These are phyloP conservation scores for Colletotrichum eremochloae DNA, from an alignment of 2,329 filamentous ascomycete genomes.

Conservation along the genomic window DNA sequence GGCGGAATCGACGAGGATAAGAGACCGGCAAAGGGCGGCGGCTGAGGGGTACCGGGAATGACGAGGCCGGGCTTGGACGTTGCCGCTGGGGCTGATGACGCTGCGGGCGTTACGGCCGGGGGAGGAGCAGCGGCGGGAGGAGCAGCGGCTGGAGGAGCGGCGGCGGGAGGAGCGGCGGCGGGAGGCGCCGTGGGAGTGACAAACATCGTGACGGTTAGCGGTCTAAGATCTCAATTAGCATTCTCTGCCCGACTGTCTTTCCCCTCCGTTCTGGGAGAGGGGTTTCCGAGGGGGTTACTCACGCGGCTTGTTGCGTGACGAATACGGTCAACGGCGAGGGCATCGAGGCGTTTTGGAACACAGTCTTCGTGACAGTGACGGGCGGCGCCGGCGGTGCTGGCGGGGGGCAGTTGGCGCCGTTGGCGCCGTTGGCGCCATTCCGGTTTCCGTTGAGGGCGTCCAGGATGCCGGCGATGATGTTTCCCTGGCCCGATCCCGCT, in stretches of 20 bases:
- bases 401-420: neutral
- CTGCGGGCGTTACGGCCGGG: slow-evolving; percentile 6
- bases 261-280: neutral
- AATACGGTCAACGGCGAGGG: slow-evolving; percentile 36
- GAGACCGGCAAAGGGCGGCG: slow-evolving; percentile 25
- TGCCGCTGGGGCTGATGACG: slow-evolving; percentile 23
- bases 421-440: neutral
- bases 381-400: slow-evolving; percentile 14
- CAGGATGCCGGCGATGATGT: slow-evolving; percentile 38
- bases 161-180: slow-evolving; percentile 27
- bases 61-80: slow-evolving; percentile 12
- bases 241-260: neutral
- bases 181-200: slow-evolving; percentile 36
- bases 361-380: slow-evolving; percentile 32
- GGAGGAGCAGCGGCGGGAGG: neutral
- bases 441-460: slow-evolving; percentile 36
- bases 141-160: slow-evolving; percentile 36
- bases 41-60: slow-evolving; percentile 5
- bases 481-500: slow-evolving; percentile 22
- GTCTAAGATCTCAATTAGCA: slow-evolving; percentile 15
- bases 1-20: slow-evolving; percentile 17
- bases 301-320: slow-evolving; percentile 35
- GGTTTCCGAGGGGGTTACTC: neutral
- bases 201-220: slow-evolving; percentile 11
- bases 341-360: slow-evolving; percentile 29